Conservation (phyloP, 1,284 basidiomycete species). For the Ustilago xerochloae region DNA sequence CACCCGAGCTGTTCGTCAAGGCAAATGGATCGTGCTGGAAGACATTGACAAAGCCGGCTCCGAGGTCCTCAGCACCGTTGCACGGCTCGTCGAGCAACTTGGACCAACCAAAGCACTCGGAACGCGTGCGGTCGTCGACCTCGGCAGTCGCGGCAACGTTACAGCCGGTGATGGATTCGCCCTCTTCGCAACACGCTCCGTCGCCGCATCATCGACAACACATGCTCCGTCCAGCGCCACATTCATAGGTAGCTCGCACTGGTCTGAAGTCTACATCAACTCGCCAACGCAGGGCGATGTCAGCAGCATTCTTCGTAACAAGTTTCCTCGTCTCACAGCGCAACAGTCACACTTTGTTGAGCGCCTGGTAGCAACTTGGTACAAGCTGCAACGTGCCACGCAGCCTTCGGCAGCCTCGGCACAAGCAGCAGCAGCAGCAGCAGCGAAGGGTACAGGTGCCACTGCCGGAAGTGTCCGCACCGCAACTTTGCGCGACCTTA, state of each 20-base stretch:
- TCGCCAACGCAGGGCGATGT: constrained; percentile 54
- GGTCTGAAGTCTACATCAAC: constrained; percentile 56
- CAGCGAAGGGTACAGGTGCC: constrained; percentile 1
- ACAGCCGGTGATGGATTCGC: constrained; percentile 69
- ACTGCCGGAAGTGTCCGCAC: constrained; percentile 39
- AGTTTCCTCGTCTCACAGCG: constrained; percentile 34
- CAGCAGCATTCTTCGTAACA: constrained; percentile 47
- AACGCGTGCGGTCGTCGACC: constrained; percentile 74
- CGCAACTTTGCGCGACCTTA: constrained; percentile 82
- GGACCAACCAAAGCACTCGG: constrained; percentile 79
- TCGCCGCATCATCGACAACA: constrained; percentile 64
- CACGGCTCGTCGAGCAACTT: constrained; percentile 79
- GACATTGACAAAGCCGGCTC: constrained; percentile 78
- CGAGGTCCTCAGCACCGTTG: constrained; percentile 61
- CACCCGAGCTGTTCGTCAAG: constrained; percentile 87
- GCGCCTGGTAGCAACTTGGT: constrained; percentile 58
- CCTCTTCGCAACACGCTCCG: constrained; percentile 69
- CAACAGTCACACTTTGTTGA: constrained; percentile 35
- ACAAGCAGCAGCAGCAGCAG: constrained; percentile 10
- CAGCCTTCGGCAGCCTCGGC: constrained; percentile 30
- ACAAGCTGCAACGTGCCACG: constrained; percentile 41
- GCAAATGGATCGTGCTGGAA: constrained; percentile 92
- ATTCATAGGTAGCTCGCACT: constrained; percentile 77
- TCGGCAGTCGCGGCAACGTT: constrained; percentile 67
- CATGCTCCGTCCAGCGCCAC: constrained; percentile 46